Percentiles rank a stretch among this genome's conserved stretches.
Conservation (phyloP, 2,329 filamentous ascomycete species). For the Teratosphaeria gauchensis region DNA sequence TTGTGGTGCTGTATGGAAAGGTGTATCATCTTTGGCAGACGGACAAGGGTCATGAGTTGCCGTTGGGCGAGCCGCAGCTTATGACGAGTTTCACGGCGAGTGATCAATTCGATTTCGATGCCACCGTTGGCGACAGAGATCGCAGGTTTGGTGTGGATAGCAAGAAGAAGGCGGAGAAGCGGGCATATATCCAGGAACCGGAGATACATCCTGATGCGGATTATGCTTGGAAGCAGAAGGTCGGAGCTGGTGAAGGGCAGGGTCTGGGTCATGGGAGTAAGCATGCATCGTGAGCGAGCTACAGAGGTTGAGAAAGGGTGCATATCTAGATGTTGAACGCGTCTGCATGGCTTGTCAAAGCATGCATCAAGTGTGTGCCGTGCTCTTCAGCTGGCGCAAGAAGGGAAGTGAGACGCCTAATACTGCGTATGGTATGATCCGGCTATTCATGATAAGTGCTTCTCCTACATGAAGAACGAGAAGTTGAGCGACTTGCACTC, state of each 20-base stretch:
- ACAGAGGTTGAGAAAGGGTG: background rate
- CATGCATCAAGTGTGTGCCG: too few relatives aligned
- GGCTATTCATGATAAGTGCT: too few relatives aligned
- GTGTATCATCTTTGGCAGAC: constrained; percentile 81
- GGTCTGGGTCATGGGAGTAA: background rate
- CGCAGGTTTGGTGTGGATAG: constrained; percentile 44
- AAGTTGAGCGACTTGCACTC: background rate
- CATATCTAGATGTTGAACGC: too few relatives aligned
- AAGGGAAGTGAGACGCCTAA: too few relatives aligned
- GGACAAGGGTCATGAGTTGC: constrained; percentile 58
- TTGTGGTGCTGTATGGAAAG: constrained; percentile 70
- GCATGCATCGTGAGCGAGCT: background rate
- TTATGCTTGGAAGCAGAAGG: constrained; percentile 34
- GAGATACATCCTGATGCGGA: constrained; percentile 40
- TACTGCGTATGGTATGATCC: too few relatives aligned
- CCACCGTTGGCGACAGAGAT: constrained; percentile 43
- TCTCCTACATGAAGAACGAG: too few relatives aligned
- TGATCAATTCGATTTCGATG: constrained; percentile 40
- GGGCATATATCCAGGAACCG: constrained; percentile 44
- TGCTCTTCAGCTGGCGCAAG: too few relatives aligned
- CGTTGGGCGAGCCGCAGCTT: constrained; percentile 51
- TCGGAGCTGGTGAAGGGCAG: background rate
- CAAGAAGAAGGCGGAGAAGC: constrained; percentile 43
- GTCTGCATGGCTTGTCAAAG: too few relatives aligned
- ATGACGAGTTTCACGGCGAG: constrained; percentile 53